Base-by-base conservation (phyloP, 805 yeast genomes). In the Starmerella kuoi region DNA sequence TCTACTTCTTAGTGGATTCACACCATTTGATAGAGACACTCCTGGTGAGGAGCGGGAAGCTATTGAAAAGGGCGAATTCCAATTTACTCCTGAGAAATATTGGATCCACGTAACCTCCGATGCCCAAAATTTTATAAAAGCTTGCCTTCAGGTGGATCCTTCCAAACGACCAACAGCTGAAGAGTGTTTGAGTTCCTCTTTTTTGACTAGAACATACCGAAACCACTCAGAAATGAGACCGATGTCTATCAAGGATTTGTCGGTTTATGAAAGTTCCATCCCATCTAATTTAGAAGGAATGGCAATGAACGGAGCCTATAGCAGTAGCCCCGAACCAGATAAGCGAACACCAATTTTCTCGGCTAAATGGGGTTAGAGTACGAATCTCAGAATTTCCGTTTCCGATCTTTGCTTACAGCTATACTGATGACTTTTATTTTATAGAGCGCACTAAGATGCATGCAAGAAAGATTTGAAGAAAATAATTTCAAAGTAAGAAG, bases 11-110 rank as follows among this genome's bases (percentile, higher is more conserved):
- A 69, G 79, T 47, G 87, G 87, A 2, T 80, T 78, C 55, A 73
- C 79, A 61, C 88, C 88, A 1, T 79, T 79, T 57, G 87, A 79
- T 52, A 74, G 86, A 48, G 86, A 79, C 39, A 69, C 74, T 5
- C 77, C 77, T 31, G 70, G 68, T 1, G 86, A 79, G 54, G 82
- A 85, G 11, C 66, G 69, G 51, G 69, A 73, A 31, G 81, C 83
- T 27, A 78, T 79, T n/a, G 44, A 55, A 19, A 63, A 56, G 12
- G 75, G 70, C n/a, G 79, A 79, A 45, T 77, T 65, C 53, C 62
- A 65, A 42, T 75, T 74, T 49, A 79, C 75, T 45, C 81, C 82
- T n/a, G 70, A 66, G 4, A 72, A 68, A 48, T 68, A 72, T 54
- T 72, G 80, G 77, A 59, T 56, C 21, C 65, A 67, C 40, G 68